Conservation (phyloP, 805 yeast species). For the Cyberlindnera japonica region DNA sequence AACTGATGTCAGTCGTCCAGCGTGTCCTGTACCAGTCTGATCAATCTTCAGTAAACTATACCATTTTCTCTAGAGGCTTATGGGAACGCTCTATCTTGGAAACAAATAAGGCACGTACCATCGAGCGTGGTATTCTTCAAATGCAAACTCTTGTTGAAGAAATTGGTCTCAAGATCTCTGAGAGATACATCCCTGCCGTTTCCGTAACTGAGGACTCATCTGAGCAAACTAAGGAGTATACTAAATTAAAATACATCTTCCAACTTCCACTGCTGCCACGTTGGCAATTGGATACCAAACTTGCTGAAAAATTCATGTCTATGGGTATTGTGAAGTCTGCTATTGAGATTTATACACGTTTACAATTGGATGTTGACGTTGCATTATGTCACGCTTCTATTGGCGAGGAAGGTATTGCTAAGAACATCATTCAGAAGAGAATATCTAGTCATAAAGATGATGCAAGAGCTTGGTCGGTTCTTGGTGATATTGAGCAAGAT, state of each 20-base stretch:
- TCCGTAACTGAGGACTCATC: constrained; percentile 16
- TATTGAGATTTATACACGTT: constrained; percentile 78
- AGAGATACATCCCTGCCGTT: constrained; percentile 49
- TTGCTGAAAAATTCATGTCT: constrained; percentile 85
- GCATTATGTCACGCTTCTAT: constrained; percentile 89
- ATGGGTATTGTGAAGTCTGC: constrained; percentile 86
- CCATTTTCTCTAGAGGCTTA: constrained; percentile 71
- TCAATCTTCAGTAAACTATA: constrained; percentile 57
- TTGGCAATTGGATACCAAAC: constrained; percentile 75
- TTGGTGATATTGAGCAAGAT: constrained; percentile 81
- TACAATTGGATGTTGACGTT: constrained; percentile 72
- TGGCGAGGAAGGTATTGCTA: constrained; percentile 69
- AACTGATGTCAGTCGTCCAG: constrained; percentile 68
- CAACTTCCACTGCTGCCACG: constrained; percentile 74
- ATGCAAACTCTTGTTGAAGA: constrained; percentile 91
- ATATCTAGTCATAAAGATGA: constrained; percentile 60
- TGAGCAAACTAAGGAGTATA: constrained; percentile 28
- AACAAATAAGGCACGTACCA: constrained; percentile 73
- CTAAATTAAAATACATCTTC: constrained; percentile 68
- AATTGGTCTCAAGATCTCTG: constrained; percentile 61
- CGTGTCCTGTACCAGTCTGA: constrained; percentile 58
- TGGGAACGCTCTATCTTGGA: constrained; percentile 91
- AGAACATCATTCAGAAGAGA: constrained; percentile 50
- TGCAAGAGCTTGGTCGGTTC: constrained; percentile 76
- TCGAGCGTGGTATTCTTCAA: constrained; percentile 91